Conservation (phyloP, 768 basidiomycete species). For the Chalciporus piperatus region DNA sequence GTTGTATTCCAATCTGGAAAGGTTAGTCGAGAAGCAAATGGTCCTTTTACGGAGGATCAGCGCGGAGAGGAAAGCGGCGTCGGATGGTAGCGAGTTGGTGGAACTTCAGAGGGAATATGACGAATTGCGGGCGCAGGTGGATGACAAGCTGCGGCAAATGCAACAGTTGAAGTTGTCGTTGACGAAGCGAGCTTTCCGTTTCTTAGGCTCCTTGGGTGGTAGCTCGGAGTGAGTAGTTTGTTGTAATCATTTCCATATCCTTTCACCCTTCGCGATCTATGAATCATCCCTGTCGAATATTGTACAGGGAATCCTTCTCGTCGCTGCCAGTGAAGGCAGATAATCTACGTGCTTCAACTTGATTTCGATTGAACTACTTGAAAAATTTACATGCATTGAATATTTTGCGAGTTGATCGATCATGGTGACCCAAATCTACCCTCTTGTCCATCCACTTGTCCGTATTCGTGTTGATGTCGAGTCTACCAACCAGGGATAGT, state of each 20-base stretch:
- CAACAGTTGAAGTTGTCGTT: constrained; percentile 8
- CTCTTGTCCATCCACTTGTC: no score
- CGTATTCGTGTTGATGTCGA: constrained; percentile 1
- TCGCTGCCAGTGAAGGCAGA: no score
- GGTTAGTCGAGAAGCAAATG: constrained; percentile 8
- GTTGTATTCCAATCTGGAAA: constrained; percentile 8
- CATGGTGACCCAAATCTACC: no score
- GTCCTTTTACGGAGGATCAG: constrained; percentile 4
- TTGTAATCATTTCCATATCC: no score
- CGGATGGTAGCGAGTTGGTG: background rate
- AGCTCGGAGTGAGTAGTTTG: no score
- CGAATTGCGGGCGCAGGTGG: background rate
- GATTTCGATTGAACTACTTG: no score
- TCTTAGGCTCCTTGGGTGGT: background rate
- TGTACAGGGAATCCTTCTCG: no score
- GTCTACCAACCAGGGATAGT: constrained; percentile 11
- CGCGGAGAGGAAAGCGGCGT: constrained; percentile 4
- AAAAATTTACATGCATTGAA: no score
- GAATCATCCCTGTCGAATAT: no score
- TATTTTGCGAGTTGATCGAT: no score
- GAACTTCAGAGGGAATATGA: constrained; percentile 12
- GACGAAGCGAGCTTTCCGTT: background rate
- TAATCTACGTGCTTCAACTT: no score
- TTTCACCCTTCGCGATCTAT: no score
- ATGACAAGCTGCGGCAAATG: constrained; percentile 10